A percentile compares a stretch with the other conserved stretches of the same genome.
Evolutionary conservation across 2,329 filamentous ascomycete species (phyloP).

Genomic region (Colletotrichum ledebouriae): DNA sequence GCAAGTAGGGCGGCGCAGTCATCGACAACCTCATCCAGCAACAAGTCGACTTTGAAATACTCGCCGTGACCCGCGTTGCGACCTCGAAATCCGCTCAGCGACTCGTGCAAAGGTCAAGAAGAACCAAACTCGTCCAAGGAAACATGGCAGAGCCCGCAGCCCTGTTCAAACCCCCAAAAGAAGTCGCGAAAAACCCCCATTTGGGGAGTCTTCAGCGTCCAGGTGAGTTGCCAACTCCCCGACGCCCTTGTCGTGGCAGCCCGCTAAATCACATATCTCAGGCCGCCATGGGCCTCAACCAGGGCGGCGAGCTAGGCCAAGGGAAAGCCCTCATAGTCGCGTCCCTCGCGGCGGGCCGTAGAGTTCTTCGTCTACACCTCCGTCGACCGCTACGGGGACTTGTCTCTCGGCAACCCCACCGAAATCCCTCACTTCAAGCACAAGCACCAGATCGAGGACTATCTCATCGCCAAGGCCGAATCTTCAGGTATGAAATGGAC

Average conservation of each 20-base stretch:
- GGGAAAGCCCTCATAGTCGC: conserved; percentile 70
- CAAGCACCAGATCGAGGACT: conserved; percentile 72
- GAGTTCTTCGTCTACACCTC: conserved; percentile 72
- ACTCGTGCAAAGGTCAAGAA: conserved; percentile 58
- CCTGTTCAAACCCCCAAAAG: conserved; percentile 62
- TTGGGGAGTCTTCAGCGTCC: conserved; percentile 74
- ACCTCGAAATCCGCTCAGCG: conserved; percentile 63
- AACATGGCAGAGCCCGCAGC: conserved; percentile 64
- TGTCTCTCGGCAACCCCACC: conserved; percentile 64
- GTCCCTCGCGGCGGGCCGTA: conserved; percentile 64
- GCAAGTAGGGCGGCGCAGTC: conserved; percentile 55
- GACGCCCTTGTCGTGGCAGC: no score
- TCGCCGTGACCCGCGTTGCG: conserved; percentile 71
- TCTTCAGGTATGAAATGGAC: conserved; percentile 52
- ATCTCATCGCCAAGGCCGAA: conserved; percentile 62
- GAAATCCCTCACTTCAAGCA: conserved; percentile 70
- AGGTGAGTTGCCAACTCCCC: conserved; percentile 53
- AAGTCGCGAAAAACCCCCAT: conserved; percentile 51
- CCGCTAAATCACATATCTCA: background rate
- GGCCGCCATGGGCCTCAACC: conserved; percentile 46
- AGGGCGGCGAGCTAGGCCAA: conserved; percentile 58
- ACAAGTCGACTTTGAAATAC: conserved; percentile 61
- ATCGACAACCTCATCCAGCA: conserved; percentile 49
- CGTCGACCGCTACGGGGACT: conserved; percentile 70
- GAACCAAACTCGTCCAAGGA: conserved; percentile 69